Evolutionary conservation across 345 rosid genomes (phyloP).

Genomic region (Erysimum cheiranthoides): DNA sequence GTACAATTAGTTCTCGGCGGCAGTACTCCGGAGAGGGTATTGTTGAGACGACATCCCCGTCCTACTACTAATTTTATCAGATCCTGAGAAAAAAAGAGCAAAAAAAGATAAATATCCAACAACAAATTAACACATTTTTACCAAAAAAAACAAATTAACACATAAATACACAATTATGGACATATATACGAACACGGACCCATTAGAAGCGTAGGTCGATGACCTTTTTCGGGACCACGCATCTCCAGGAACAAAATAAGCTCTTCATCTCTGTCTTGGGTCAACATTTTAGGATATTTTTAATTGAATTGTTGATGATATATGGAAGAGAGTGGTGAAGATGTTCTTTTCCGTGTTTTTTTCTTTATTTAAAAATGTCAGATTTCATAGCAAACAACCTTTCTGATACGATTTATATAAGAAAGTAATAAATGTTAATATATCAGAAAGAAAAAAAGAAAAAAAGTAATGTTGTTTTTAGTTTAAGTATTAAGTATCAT

Average conservation of each 20-base stretch:
- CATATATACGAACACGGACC: slow-evolving; percentile 12
- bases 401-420: background rate
- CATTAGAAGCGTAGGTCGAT: slow-evolving; percentile 33
- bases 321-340: slow-evolving; percentile 39
- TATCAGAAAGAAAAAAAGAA: too few relatives aligned
- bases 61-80: slow-evolving; percentile 33
- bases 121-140: background rate
- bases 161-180: background rate
- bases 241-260: slow-evolving; percentile 70
- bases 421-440: too few relatives aligned
- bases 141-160: background rate
- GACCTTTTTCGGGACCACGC: slow-evolving; percentile 63
- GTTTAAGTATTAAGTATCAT: too few relatives aligned
- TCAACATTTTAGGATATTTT: slow-evolving; percentile 41
- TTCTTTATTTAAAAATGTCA: background rate
- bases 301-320: slow-evolving; percentile 2
- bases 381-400: slow-evolving; percentile 23
- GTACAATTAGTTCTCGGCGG: slow-evolving; percentile 66
- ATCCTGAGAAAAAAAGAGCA: slow-evolving; percentile 37
- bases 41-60: slow-evolving; percentile 47
- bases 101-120: background rate
- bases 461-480: too few relatives aligned
- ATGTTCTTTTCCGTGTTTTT: slow-evolving; percentile 26
- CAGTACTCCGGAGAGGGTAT: slow-evolving; percentile 50
- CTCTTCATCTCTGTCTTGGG: slow-evolving; percentile 75